A percentile compares a stretch with the other conserved stretches of the same genome.
phyloP scores from a whole-genome alignment of 2,329 filamentous ascomycete genomes.

The Parastagonospora avenae region DNA sequence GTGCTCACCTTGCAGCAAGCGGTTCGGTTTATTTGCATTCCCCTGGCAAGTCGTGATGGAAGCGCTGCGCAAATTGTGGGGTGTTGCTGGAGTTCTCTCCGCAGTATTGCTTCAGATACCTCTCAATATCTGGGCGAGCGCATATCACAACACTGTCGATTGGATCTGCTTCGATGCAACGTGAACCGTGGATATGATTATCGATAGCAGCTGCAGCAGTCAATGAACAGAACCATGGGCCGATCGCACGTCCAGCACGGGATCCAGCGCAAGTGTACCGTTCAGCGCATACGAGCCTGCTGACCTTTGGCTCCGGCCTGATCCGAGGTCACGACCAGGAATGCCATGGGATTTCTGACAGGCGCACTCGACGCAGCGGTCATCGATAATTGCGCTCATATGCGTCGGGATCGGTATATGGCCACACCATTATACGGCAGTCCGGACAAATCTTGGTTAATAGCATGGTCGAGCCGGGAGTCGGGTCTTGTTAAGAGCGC shows the following conservation, averaged over 20 bases:
- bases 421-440: slow-evolving; percentile 4
- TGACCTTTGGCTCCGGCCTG: slow-evolving; percentile 1
- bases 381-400: slow-evolving; percentile 7
- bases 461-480: background rate
- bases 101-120: background rate
- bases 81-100: background rate
- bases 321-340: background rate
- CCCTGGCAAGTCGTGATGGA: background rate
- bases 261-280: background rate
- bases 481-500: slow-evolving; percentile 2
- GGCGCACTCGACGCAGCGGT: background rate
- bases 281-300: slow-evolving; percentile 5
- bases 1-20: background rate
- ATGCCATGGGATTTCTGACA: background rate
- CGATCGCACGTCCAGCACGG: background rate
- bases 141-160: background rate
- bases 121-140: background rate
- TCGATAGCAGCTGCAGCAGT: background rate
- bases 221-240: background rate
- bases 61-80: background rate
- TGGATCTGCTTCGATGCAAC: background rate
- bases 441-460: background rate
- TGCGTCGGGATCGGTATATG: slow-evolving; percentile 11
- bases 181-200: background rate
- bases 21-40: too few species aligned